These are phyloP conservation scores for Desmodesmus armatus DNA, from an alignment of 139 green algal species.

Conservation along the genomic window DNA sequence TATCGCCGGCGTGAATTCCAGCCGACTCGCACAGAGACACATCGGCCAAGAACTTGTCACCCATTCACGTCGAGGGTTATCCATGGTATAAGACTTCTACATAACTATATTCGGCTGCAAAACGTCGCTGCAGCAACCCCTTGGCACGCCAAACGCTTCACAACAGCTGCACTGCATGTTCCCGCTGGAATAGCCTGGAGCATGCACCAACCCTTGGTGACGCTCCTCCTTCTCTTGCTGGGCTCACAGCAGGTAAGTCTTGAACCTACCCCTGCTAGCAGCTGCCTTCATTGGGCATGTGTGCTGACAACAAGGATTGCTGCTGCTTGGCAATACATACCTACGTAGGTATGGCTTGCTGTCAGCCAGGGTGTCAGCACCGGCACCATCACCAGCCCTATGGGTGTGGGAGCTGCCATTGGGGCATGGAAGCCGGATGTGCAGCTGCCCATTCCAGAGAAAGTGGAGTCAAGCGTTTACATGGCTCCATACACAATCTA, in stretches of 20 bases:
- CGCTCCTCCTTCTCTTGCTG: background rate
- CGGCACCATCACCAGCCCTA: constrained; percentile 31
- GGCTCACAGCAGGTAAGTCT: background rate
- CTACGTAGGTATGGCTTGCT: constrained; percentile 13
- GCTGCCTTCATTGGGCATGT: background rate
- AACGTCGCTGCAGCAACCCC: no score
- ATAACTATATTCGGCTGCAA: no score
- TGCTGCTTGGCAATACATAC: background rate
- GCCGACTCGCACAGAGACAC: no score
- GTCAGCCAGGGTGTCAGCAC: constrained; percentile 21
- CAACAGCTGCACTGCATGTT: no score
- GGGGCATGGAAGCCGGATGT: constrained; percentile 29
- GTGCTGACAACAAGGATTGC: background rate
- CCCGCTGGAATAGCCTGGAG: background rate
- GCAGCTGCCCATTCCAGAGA: constrained; percentile 37
- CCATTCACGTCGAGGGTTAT: no score
- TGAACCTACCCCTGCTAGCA: background rate
- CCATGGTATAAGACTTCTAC: no score
- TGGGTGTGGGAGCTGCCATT: background rate
- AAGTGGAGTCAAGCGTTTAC: background rate
- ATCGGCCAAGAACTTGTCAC: no score
- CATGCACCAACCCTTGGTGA: background rate
- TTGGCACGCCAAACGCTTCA: no score
- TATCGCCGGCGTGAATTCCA: no score
- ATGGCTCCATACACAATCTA: constrained; percentile 14